A percentile compares a stretch with the other conserved stretches of the same genome.
Evolutionary conservation across 2,329 filamentous ascomycete genomes (phyloP).

Genomic region (Ascosphaera acerosa): DNA sequence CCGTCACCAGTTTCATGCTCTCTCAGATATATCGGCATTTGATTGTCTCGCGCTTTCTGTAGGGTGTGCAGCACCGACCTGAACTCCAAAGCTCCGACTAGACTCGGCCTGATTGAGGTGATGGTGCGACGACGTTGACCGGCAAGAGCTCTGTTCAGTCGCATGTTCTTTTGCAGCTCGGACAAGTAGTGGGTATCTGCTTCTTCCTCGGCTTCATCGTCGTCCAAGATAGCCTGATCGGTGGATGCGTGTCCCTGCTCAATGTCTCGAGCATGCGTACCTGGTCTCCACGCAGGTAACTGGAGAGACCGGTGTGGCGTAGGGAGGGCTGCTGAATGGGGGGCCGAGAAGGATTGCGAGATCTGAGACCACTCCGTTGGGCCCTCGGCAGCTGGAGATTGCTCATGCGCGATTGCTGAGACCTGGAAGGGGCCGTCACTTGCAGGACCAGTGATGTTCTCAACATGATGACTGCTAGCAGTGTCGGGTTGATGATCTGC

Average conservation of each 20-base stretch:
- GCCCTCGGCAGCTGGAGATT: not conserved
- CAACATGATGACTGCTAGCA: constrained; percentile 20
- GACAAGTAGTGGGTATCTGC: constrained; percentile 36
- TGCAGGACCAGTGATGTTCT: constrained; percentile 19
- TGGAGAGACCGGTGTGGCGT: too few relatives aligned
- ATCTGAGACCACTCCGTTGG: not conserved
- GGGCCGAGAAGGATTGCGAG: not conserved
- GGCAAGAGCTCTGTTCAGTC: constrained; percentile 43
- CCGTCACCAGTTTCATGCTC: constrained; percentile 8
- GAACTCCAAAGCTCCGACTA: constrained; percentile 86
- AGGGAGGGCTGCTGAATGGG: too few relatives aligned
- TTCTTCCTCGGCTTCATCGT: constrained; percentile 32
- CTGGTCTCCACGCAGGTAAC: not conserved
- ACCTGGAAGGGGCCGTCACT: constrained; percentile 39
- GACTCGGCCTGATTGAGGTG: constrained; percentile 70
- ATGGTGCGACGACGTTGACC: constrained; percentile 45
- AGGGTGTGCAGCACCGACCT: constrained; percentile 71
- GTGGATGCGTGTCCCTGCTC: not conserved
- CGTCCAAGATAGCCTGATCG: constrained; percentile 22
- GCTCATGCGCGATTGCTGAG: constrained; percentile 26
- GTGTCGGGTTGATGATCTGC: constrained; percentile 19
- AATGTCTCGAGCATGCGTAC: not conserved
- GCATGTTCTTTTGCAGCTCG: constrained; percentile 84
- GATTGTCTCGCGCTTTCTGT: constrained; percentile 53
- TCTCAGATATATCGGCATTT: constrained; percentile 41